Conservation (phyloP, 2,329 filamentous ascomycete genomes). For the Colletotrichum musae region DNA sequence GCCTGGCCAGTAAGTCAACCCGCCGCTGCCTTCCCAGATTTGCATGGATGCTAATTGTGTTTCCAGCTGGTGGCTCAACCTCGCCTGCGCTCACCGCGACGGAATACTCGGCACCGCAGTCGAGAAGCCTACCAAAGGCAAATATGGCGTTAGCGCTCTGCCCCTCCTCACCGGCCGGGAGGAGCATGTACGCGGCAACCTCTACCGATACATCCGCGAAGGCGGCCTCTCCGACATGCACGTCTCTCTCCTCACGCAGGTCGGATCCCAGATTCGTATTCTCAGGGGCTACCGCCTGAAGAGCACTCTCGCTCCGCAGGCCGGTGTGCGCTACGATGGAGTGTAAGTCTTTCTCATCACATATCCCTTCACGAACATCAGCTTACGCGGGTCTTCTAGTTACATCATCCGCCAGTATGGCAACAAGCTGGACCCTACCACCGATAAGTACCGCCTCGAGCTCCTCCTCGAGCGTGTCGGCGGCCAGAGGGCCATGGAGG, state of each 20-base stretch:
- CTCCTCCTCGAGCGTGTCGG: slow-evolving; percentile 62
- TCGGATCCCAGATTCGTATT: slow-evolving; percentile 66
- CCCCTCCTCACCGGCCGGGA: slow-evolving; percentile 68
- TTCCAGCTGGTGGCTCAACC: slow-evolving; percentile 70
- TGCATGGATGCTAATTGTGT: slow-evolving; percentile 41
- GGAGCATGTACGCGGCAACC: slow-evolving; percentile 52
- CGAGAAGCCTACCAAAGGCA: slow-evolving; percentile 62
- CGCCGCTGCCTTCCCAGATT: slow-evolving; percentile 4
- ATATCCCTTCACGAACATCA: neutral
- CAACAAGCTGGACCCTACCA: slow-evolving; percentile 55
- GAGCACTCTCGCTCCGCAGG: slow-evolving; percentile 65
- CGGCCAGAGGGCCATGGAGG: slow-evolving; percentile 58
- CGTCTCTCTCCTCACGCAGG: slow-evolving; percentile 62
- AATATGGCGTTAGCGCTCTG: slow-evolving; percentile 62
- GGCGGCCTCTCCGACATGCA: slow-evolving; percentile 62
- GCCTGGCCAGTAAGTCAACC: slow-evolving; percentile 63
- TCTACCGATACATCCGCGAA: slow-evolving; percentile 61
- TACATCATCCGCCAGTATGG: slow-evolving; percentile 66
- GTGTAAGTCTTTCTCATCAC: slow-evolving; percentile 58
- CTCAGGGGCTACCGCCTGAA: slow-evolving; percentile 65
- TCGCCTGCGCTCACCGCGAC: slow-evolving; percentile 69
- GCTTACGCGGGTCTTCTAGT: slow-evolving; percentile 48
- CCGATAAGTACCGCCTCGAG: slow-evolving; percentile 59
- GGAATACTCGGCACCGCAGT: slow-evolving; percentile 63
- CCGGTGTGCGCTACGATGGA: slow-evolving; percentile 71